A percentile compares a stretch with the other conserved stretches of the same genome.
These are phyloP conservation scores for Alternaria ventricosa DNA, from an alignment of 2,329 filamentous ascomycete species.

Conservation along the genomic window DNA sequence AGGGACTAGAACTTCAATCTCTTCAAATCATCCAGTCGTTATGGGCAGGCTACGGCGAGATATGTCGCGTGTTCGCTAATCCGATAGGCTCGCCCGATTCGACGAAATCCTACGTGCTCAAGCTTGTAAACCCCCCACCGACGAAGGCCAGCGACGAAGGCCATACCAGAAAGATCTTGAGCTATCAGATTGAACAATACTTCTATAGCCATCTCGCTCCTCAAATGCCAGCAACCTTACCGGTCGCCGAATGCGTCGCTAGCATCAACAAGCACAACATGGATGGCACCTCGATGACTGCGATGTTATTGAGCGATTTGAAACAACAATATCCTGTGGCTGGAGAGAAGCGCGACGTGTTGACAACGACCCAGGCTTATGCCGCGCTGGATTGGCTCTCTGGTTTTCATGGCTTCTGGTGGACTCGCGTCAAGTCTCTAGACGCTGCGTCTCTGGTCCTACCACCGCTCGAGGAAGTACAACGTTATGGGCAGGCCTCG, in stretches of 20 bases:
- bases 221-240: slow-evolving; percentile 51
- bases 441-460: slow-evolving; percentile 52
- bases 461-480: slow-evolving; percentile 63
- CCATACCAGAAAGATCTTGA: slow-evolving; percentile 69
- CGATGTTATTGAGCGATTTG: slow-evolving; percentile 66
- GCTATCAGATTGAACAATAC: slow-evolving; percentile 70
- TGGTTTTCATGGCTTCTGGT: slow-evolving; percentile 65
- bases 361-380: slow-evolving; percentile 58
- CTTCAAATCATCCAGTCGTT: slow-evolving; percentile 49
- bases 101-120: slow-evolving; percentile 59
- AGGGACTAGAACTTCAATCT: slow-evolving; percentile 33
- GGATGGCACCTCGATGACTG: slow-evolving; percentile 51
- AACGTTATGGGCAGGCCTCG: slow-evolving; percentile 34
- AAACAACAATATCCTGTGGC: slow-evolving; percentile 61
- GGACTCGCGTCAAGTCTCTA: slow-evolving; percentile 42
- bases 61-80: slow-evolving; percentile 61
- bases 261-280: slow-evolving; percentile 51
- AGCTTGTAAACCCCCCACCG: slow-evolving; percentile 64
- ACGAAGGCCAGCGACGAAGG: slow-evolving; percentile 60
- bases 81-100: slow-evolving; percentile 8
- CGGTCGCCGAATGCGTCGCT: slow-evolving; percentile 60
- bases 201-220: slow-evolving; percentile 68
- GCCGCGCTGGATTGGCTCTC: slow-evolving; percentile 69
- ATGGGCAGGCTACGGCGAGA: slow-evolving; percentile 60
- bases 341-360: slow-evolving; percentile 59